phyloP scores from a whole-genome alignment of 495 filamentous ascomycete species.

The Articulospora tetracladia region DNA sequence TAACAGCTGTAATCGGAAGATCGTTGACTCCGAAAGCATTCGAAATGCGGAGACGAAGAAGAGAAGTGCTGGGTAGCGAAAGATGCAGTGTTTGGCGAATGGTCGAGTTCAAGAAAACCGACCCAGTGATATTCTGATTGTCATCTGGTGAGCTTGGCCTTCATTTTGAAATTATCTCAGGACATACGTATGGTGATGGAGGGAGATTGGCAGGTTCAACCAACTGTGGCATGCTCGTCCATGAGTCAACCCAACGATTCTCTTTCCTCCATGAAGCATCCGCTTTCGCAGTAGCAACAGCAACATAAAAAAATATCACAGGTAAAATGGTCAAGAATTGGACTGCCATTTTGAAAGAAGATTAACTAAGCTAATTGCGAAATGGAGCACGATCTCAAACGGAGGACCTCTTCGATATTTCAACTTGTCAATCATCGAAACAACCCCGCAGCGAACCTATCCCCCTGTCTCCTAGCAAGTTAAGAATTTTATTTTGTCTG shows the following conservation, averaged over 20 bases:
- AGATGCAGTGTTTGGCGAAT: slow-evolving; percentile 64
- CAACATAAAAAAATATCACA: too few relatives aligned
- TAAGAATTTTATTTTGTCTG: too few relatives aligned
- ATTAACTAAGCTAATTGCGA: too few relatives aligned
- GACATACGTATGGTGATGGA: slow-evolving; percentile 53
- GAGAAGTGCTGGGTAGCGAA: slow-evolving; percentile 43
- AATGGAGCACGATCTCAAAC: too few relatives aligned
- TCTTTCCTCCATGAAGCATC: slow-evolving; percentile 6
- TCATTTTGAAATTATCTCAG: not conserved
- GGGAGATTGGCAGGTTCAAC: slow-evolving; percentile 61
- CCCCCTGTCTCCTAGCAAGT: too few relatives aligned
- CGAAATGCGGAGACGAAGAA: slow-evolving; percentile 59
- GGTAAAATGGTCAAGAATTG: too few relatives aligned
- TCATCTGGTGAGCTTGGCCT: not conserved
- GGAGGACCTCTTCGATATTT: too few relatives aligned
- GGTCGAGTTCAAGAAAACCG: slow-evolving; percentile 45
- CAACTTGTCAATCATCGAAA: too few relatives aligned
- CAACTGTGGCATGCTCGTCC: slow-evolving; percentile 65
- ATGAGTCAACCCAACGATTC: slow-evolving; percentile 60
- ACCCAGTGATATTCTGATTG: slow-evolving; percentile 29
- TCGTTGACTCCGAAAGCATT: slow-evolving; percentile 63
- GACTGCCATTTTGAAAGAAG: too few relatives aligned
- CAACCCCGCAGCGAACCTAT: too few relatives aligned
- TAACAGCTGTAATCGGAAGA: slow-evolving; percentile 56
- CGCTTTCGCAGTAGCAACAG: not conserved